Evolutionary conservation across 371 early-diverging fungal genomes (phyloP).

Genomic region (Mucor velutinosus): DNA sequence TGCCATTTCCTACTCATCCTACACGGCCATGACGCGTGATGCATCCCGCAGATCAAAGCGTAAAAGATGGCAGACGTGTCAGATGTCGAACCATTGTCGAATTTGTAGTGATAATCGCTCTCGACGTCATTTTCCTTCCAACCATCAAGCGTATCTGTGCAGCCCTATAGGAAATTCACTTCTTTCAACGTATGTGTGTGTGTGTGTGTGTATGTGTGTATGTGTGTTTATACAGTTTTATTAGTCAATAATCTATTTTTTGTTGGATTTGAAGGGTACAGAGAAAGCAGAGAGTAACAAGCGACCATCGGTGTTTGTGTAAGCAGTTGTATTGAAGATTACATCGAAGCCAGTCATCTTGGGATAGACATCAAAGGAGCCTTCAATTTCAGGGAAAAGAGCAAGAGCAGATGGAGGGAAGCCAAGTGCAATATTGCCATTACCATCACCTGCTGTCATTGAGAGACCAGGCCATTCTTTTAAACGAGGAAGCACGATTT

Average conservation of each 20-base stretch:
- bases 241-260: conserved; percentile 10
- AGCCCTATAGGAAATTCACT: background rate
- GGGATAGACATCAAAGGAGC: conserved; percentile 91
- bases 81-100: too few species aligned
- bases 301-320: conserved; percentile 80
- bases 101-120: too few species aligned
- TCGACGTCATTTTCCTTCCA: too few species aligned
- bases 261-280: conserved; percentile 71
- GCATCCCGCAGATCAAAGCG: too few species aligned
- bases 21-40: too few species aligned
- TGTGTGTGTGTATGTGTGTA: too few species aligned
- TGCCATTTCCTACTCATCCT: too few species aligned
- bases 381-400: conserved; percentile 96
- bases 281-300: conserved; percentile 88
- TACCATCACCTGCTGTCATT: conserved; percentile 77
- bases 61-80: too few species aligned
- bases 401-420: conserved; percentile 83
- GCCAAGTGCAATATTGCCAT: conserved; percentile 84
- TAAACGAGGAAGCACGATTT: conserved; percentile 91
- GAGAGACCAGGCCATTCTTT: conserved; percentile 90
- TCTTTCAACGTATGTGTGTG: too few species aligned
- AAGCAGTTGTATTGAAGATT: conserved; percentile 83
- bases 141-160: background rate
- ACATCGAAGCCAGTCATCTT: conserved; percentile 87
- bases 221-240: background rate